A percentile compares a stretch with the other conserved stretches of the same genome.
Evolutionary conservation across 2,329 filamentous ascomycete species (phyloP).

Genomic region (Lecanicillium sp.): DNA sequence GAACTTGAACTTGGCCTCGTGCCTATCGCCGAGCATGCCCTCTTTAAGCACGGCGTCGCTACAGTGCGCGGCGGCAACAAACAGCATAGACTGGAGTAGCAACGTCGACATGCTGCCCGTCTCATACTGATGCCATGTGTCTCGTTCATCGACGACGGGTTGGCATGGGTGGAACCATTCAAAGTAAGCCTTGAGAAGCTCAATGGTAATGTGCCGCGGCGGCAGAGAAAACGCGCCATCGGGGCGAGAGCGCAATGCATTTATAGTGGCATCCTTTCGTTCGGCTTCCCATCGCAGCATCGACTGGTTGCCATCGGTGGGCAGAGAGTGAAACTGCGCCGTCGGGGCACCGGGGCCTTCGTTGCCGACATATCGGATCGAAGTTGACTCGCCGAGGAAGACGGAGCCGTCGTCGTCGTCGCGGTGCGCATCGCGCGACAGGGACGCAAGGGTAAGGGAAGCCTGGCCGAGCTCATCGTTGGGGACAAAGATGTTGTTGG

Average conservation of each 20-base stretch:
- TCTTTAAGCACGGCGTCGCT: conserved; percentile 29
- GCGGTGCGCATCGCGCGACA: background rate
- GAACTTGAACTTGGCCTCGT: conserved; percentile 35
- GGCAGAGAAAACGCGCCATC: conserved; percentile 31
- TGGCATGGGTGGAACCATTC: conserved; percentile 45
- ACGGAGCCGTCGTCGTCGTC: conserved; percentile 16
- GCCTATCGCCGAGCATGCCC: conserved; percentile 32
- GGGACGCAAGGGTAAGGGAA: conserved; percentile 6
- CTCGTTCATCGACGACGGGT: conserved; percentile 37
- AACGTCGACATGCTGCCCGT: conserved; percentile 33
- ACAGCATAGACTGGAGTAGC: conserved; percentile 39
- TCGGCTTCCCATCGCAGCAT: conserved; percentile 28
- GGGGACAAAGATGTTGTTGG: too few relatives aligned
- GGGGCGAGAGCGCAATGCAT: conserved; percentile 2
- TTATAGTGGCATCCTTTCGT: conserved; percentile 22
- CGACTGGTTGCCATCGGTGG: conserved; percentile 24
- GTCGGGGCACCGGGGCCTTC: conserved; percentile 17
- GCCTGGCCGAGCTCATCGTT: conserved; percentile 8
- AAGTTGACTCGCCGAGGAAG: conserved; percentile 38
- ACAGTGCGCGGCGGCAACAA: conserved; percentile 41
- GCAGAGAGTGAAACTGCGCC: conserved; percentile 22
- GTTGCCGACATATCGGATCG: conserved; percentile 34
- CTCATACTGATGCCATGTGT: conserved; percentile 26
- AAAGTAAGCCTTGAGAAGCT: conserved; percentile 38
- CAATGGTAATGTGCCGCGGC: conserved; percentile 23